Evolutionary conservation across 2,329 filamentous ascomycete genomes (phyloP).

Genomic region (Colletotrichum destructivum): DNA sequence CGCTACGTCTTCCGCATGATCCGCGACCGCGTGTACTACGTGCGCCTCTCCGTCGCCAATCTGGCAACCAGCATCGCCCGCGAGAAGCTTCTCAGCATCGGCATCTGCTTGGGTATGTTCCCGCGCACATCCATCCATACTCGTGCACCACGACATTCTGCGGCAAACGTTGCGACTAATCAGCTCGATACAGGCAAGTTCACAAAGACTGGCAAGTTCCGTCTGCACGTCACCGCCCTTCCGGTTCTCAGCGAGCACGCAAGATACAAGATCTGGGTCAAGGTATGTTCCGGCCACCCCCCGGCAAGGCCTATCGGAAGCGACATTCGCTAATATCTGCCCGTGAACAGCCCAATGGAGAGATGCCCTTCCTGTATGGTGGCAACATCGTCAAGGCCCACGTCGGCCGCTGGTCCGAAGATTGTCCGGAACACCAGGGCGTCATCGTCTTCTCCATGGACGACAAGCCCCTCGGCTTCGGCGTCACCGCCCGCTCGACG

Average conservation of each 20-base stretch:
- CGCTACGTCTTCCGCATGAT: constrained; percentile 86
- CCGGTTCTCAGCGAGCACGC: constrained; percentile 92
- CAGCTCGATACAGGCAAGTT: constrained; percentile 78
- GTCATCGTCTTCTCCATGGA: constrained; percentile 93
- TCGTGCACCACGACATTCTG: too few species aligned
- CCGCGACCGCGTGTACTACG: constrained; percentile 86
- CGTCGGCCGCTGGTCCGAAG: constrained; percentile 88
- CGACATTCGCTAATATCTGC: neutral
- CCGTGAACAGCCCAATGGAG: constrained; percentile 78
- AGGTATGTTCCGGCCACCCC: constrained; percentile 52
- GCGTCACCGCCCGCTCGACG: constrained; percentile 89
- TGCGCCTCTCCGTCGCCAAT: constrained; percentile 90
- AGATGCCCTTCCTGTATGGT: constrained; percentile 97
- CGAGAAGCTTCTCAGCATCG: constrained; percentile 87
- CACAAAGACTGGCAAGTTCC: constrained; percentile 96
- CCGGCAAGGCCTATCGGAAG: too few species aligned
- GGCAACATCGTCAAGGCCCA: constrained; percentile 82
- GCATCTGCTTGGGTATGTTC: constrained; percentile 80
- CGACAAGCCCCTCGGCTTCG: constrained; percentile 94
- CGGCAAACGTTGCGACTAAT: constrained; percentile 5
- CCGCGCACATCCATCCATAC: neutral
- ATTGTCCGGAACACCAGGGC: constrained; percentile 93
- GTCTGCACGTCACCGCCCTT: constrained; percentile 91
- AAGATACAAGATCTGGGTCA: constrained; percentile 97
- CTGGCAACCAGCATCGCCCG: constrained; percentile 88